Conservation (phyloP, 768 basidiomycete genomes). For the Suillus hirtellus region DNA sequence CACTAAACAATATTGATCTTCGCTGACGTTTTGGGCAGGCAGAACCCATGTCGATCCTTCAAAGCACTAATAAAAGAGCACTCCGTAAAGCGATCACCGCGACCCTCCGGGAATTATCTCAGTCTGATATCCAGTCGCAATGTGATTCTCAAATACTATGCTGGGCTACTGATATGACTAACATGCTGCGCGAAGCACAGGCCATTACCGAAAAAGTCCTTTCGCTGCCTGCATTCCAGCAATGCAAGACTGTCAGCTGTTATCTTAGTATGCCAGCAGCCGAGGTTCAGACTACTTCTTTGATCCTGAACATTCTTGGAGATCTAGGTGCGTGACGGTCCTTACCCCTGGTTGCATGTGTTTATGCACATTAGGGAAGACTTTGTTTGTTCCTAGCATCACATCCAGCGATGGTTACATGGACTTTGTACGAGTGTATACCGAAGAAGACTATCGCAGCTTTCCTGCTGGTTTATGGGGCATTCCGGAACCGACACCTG, state of each 20-base stretch:
- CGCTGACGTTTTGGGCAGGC: background rate
- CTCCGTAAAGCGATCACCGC: conserved; percentile 53
- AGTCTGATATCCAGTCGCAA: conserved; percentile 53
- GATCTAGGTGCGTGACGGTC: conserved; percentile 43
- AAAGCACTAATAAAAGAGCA: conserved; percentile 48
- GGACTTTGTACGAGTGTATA: conserved; percentile 67
- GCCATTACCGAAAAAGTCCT: conserved; percentile 49
- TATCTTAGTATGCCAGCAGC: conserved; percentile 79
- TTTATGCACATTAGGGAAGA: conserved; percentile 48
- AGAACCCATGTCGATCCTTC: conserved; percentile 30
- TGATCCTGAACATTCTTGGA: conserved; percentile 55
- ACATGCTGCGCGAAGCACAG: conserved; percentile 21
- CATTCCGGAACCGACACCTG: conserved; percentile 62
- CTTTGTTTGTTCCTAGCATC: conserved; percentile 71
- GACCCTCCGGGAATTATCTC: conserved; percentile 45
- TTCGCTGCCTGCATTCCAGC: conserved; percentile 50
- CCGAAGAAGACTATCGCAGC: conserved; percentile 53
- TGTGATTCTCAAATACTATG: conserved; percentile 39
- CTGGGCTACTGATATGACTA: conserved; percentile 9
- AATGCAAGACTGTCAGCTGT: conserved; percentile 59
- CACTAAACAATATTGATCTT: conserved; percentile 1
- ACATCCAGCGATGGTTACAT: conserved; percentile 47
- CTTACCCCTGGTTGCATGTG: background rate
- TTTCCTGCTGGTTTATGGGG: conserved; percentile 71
- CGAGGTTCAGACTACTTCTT: conserved; percentile 59